Evolutionary conservation across 139 green algal genomes (phyloP), one percentile per base, ranked within the genome.

Genomic region (Chlamydomonas eustigma): DNA sequence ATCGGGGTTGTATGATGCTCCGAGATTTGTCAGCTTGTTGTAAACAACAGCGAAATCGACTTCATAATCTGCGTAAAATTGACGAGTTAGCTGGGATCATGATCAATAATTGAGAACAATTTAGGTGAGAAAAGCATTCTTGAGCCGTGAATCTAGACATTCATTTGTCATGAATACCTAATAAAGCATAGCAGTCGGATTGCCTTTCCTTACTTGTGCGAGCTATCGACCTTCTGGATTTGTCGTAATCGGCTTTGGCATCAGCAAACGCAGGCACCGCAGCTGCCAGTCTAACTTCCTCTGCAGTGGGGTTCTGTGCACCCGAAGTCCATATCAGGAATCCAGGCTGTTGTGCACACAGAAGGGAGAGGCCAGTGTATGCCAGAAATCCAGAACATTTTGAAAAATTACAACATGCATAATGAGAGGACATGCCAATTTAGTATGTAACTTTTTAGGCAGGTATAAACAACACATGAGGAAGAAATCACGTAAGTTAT

Each of bases 21-120:
- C 91, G 70, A 91, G 71, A 51, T 79, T 74, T 22, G 84, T 76
- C 28, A 94, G 81, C 75, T 84, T 80, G 37, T 82, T 84, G 64
- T 91, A 91, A 39, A 75, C 84, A 44, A 83, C 76, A 38, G 87
- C 85, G 76, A 94, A 92, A 75, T 95, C 91, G 2, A 94, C 86
- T 77, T 94, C 90, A 51, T 91, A 92, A 31, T 92, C 87, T 89
- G 80, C 58, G 63, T 37, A 75, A 31, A 12, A 39, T 28, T n/a
- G 3, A 39, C 30, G 6, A 0, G 68, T 8, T 12, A 0, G 38
- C 8, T 66, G 12, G 28, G 4, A n/a, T 6, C 4, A 4, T 73
- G 37, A 4, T 12, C 4, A 3, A 4, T 68, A 37, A 35, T 77
- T n/a, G n/a, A n/a, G n/a, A n/a, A n/a, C n/a, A n/a, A n/a, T n/a